Conservation (phyloP, 2,329 filamentous ascomycete genomes). For the Colletotrichum gigasporum region DNA sequence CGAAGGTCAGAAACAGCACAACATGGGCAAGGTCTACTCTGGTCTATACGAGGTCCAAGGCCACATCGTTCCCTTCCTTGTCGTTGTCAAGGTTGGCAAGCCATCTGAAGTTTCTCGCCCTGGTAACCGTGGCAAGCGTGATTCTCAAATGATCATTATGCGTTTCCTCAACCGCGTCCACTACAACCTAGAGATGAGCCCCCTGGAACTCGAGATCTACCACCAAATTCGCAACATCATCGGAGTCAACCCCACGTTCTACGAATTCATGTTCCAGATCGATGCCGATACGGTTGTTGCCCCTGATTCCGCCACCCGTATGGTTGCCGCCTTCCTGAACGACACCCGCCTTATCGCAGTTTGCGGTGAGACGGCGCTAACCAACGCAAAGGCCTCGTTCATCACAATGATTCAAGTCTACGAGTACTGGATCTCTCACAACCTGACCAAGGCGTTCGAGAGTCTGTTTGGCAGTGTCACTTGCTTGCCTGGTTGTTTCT, state of each 20-base stretch:
- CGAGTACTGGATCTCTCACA: constrained; percentile 99
- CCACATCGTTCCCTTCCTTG: constrained; percentile 97
- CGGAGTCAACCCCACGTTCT: constrained; percentile 97
- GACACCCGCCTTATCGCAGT: constrained; percentile 94
- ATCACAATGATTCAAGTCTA: constrained; percentile 99
- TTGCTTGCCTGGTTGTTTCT: constrained; percentile 98
- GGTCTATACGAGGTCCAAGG: constrained; percentile 97
- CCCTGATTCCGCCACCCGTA: constrained; percentile 87
- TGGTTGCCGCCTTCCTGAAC: constrained; percentile 89
- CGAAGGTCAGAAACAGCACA: constrained; percentile 96
- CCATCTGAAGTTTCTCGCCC: constrained; percentile 94
- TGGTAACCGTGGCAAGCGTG: constrained; percentile 98
- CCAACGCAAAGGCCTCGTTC: constrained; percentile 91
- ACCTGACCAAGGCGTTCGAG: constrained; percentile 95
- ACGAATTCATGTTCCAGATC: constrained; percentile 96
- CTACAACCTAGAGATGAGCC: constrained; percentile 96
- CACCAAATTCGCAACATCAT: constrained; percentile 99
- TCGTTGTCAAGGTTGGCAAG: constrained; percentile 97
- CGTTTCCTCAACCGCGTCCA: constrained; percentile 99
- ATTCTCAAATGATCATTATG: constrained; percentile 99
- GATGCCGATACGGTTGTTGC: constrained; percentile 97
- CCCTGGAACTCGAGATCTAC: constrained; percentile 96
- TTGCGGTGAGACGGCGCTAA: constrained; percentile 93
- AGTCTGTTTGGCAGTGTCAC: constrained; percentile 97
- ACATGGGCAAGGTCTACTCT: constrained; percentile 99